phyloP scores from a whole-genome alignment of 192 early-diverging fungal species.

The Rhizophagus clarus region DNA sequence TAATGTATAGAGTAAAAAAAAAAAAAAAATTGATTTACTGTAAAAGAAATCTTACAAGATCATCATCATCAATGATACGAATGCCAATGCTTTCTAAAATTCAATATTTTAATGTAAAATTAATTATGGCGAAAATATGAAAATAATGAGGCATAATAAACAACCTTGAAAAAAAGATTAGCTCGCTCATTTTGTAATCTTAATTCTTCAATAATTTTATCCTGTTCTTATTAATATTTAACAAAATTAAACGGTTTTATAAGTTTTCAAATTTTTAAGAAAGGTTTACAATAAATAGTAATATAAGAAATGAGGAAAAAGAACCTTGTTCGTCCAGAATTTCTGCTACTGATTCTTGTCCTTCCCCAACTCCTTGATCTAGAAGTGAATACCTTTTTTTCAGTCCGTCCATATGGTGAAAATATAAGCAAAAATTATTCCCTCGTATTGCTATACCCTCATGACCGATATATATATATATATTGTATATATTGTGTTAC shows the following conservation, averaged over 20 bases:
- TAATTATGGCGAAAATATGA: background rate
- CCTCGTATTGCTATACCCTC: too few relatives aligned
- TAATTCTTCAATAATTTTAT: background rate
- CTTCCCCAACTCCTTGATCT: background rate
- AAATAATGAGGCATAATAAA: background rate
- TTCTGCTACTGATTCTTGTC: background rate
- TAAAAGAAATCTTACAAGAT: background rate
- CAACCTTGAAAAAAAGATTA: conserved; percentile 18
- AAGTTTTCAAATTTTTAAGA: background rate
- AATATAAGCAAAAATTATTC: background rate
- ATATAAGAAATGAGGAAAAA: background rate
- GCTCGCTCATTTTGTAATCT: conserved; percentile 7
- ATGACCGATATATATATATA: too few relatives aligned
- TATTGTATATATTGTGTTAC: too few relatives aligned
- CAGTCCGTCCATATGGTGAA: background rate
- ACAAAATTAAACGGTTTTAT: background rate
- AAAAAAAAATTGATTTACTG: background rate
- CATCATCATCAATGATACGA: conserved; percentile 6
- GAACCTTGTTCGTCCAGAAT: background rate
- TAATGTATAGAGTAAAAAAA: background rate
- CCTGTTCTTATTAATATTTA: background rate
- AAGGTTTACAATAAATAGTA: background rate
- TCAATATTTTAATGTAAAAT: background rate
- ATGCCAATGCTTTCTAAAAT: conserved; percentile 9
- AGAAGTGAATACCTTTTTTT: background rate